These are phyloP conservation scores for Fusarium miscanthi DNA, from an alignment of 2,329 filamentous ascomycete genomes.

Conservation along the genomic window DNA sequence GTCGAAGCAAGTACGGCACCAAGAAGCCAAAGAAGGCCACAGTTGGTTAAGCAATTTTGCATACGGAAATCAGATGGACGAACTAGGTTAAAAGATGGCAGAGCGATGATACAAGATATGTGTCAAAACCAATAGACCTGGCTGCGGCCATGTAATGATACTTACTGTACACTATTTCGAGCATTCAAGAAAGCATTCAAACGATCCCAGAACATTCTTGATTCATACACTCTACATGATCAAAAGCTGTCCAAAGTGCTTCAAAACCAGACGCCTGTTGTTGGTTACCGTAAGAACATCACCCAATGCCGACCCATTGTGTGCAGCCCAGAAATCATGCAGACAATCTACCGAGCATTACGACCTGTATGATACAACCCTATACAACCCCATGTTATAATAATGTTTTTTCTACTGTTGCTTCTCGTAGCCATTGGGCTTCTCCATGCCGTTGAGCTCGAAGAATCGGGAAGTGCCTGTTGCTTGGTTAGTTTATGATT, in stretches of 20 bases:
- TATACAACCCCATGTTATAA: not conserved
- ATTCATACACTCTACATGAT: slow-evolving; percentile 46
- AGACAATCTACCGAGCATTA: slow-evolving; percentile 40
- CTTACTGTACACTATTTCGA: slow-evolving; percentile 41
- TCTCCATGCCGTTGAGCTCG: slow-evolving; percentile 81
- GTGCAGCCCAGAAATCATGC: slow-evolving; percentile 34
- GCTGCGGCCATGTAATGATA: slow-evolving; percentile 42
- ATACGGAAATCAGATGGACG: not conserved
- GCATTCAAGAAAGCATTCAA: slow-evolving; percentile 27
- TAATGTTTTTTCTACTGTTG: slow-evolving; percentile 60
- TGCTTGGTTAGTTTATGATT: slow-evolving; percentile 14
- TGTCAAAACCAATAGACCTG: slow-evolving; percentile 29
- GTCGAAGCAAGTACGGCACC: slow-evolving; percentile 95
- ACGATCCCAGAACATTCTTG: slow-evolving; percentile 39
- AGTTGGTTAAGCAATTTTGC: slow-evolving; percentile 53
- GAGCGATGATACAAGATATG: slow-evolving; percentile 4
- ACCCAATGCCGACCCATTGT: slow-evolving; percentile 35
- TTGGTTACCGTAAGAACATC: slow-evolving; percentile 39
- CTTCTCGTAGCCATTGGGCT: slow-evolving; percentile 86
- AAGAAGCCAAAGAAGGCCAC: slow-evolving; percentile 95
- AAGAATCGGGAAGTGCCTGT: slow-evolving; percentile 80
- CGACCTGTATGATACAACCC: slow-evolving; percentile 37
- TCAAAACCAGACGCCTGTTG: slow-evolving; percentile 45
- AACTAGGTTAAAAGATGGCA: not conserved
- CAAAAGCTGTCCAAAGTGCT: slow-evolving; percentile 45